Conservation (phyloP, 768 basidiomycete species). For the Clitopilus hobsonii region DNA sequence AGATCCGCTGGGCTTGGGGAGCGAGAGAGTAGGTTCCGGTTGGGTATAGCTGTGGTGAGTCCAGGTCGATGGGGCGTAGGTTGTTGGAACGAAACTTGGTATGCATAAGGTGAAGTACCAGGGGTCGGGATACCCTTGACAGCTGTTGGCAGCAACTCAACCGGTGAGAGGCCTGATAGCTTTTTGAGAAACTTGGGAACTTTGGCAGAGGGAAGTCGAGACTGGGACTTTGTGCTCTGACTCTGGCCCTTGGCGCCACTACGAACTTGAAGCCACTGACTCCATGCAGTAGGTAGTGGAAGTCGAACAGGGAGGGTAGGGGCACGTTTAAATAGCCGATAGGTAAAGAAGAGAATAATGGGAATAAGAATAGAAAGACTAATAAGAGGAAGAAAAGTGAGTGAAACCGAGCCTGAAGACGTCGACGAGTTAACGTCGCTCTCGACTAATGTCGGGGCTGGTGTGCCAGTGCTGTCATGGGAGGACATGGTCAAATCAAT, state of each 20-base stretch:
- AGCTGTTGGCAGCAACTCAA: constrained; percentile 18
- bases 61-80: background rate
- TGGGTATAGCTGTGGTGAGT: background rate
- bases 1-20: constrained; percentile 5
- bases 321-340: background rate
- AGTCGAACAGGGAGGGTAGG: background rate
- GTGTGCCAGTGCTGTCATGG: background rate
- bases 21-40: constrained; percentile 3
- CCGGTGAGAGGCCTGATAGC: constrained; percentile 9
- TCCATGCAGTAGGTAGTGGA: background rate
- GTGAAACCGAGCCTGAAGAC: background rate
- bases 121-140: constrained; percentile 11
- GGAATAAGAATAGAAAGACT: constrained; percentile 1
- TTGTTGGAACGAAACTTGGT: background rate
- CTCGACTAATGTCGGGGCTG: background rate
- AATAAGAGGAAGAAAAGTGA: background rate
- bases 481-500: background rate
- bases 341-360: constrained; percentile 1
- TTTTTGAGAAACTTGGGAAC: background rate
- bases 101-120: constrained; percentile 6
- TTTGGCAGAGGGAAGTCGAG: background rate
- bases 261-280: background rate
- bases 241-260: background rate
- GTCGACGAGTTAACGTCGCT: constrained; percentile 1
- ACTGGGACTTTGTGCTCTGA: background rate